Percentiles rank a stretch among this genome's conserved stretches.
These are phyloP conservation scores for Paramecium primaurelia DNA, from an alignment of 73 alveolate species.

Conservation along the genomic window DNA sequence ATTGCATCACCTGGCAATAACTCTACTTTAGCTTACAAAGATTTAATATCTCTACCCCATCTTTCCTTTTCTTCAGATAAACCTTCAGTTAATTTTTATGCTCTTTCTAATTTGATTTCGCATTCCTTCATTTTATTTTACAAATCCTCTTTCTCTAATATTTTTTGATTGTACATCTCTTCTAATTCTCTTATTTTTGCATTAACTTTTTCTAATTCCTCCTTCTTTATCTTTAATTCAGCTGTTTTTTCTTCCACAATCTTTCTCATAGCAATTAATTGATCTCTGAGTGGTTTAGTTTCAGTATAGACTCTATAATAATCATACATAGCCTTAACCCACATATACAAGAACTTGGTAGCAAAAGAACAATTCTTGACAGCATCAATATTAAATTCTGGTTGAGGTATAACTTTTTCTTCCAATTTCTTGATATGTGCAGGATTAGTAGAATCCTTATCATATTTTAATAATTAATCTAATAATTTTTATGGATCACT, in stretches of 20 bases:
- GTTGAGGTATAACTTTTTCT: slow-evolving; percentile 60
- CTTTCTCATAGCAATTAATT: slow-evolving; percentile 65
- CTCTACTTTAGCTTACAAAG: slow-evolving; percentile 78
- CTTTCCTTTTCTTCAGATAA: slow-evolving; percentile 96
- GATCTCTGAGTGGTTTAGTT: slow-evolving; percentile 70
- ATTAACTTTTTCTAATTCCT: slow-evolving; percentile 72
- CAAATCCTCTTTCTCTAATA: slow-evolving; percentile 67
- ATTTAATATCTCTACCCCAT: slow-evolving; percentile 95
- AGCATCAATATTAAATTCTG: slow-evolving; percentile 79
- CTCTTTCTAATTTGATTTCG: slow-evolving; percentile 91
- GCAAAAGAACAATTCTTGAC: slow-evolving; percentile 81
- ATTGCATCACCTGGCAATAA: slow-evolving; percentile 97
- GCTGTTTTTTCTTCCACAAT: slow-evolving; percentile 65
- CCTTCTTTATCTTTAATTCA: slow-evolving; percentile 72
- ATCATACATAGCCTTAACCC: slow-evolving; percentile 89
- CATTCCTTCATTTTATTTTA: slow-evolving; percentile 78
- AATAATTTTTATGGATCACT: slow-evolving; percentile 70
- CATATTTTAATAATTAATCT: slow-evolving; percentile 82
- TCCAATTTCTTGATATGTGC: slow-evolving; percentile 62
- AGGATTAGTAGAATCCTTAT: slow-evolving; percentile 75
- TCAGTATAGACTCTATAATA: slow-evolving; percentile 74
- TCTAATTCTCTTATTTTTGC: slow-evolving; percentile 67
- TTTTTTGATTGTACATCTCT: slow-evolving; percentile 62
- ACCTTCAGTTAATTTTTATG: slow-evolving; percentile 95
- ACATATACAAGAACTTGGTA: slow-evolving; percentile 78